Percentiles rank a stretch among this genome's conserved stretches.
These are phyloP conservation scores for Tetracladium marchalianum DNA, from an alignment of 495 filamentous ascomycete species.

Conservation along the genomic window DNA sequence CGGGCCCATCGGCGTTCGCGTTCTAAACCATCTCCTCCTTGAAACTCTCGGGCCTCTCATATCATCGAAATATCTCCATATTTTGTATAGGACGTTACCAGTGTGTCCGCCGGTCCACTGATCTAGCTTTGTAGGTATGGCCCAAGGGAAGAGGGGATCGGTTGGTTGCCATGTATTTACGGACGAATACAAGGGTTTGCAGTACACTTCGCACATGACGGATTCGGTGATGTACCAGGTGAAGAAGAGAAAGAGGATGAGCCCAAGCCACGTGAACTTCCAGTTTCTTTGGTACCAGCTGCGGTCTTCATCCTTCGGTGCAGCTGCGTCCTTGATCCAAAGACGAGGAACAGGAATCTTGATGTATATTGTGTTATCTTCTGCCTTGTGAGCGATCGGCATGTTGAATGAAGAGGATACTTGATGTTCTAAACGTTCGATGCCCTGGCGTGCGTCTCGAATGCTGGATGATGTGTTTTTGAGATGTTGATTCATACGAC, in stretches of 20 bases:
- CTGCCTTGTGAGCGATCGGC: not conserved
- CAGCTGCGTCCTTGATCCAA: conserved; percentile 33
- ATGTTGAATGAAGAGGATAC: conserved; percentile 28
- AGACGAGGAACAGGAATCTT: conserved; percentile 49
- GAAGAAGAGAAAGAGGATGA: conserved; percentile 34
- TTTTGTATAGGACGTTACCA: not conserved
- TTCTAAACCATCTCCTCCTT: not conserved
- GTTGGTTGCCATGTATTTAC: conserved; percentile 35
- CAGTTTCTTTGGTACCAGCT: conserved; percentile 2
- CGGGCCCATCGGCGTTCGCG: not conserved
- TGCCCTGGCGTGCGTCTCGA: conserved; percentile 53
- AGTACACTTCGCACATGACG: conserved; percentile 50
- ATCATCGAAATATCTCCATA: not conserved
- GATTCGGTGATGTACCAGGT: conserved; percentile 52
- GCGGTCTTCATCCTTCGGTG: not conserved
- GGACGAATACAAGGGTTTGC: conserved; percentile 41
- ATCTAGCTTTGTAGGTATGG: conserved; percentile 45
- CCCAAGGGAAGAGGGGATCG: conserved; percentile 42
- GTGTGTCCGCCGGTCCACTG: conserved; percentile 30
- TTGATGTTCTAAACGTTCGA: conserved; percentile 54
- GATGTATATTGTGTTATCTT: conserved; percentile 22
- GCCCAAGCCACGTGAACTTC: conserved; percentile 48
- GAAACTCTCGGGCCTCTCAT: not conserved
- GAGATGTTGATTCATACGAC: conserved; percentile 48
- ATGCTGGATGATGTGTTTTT: conserved; percentile 52